Conservation (phyloP, 208 protist genomes). For the Sergeia podlipaevii region DNA sequence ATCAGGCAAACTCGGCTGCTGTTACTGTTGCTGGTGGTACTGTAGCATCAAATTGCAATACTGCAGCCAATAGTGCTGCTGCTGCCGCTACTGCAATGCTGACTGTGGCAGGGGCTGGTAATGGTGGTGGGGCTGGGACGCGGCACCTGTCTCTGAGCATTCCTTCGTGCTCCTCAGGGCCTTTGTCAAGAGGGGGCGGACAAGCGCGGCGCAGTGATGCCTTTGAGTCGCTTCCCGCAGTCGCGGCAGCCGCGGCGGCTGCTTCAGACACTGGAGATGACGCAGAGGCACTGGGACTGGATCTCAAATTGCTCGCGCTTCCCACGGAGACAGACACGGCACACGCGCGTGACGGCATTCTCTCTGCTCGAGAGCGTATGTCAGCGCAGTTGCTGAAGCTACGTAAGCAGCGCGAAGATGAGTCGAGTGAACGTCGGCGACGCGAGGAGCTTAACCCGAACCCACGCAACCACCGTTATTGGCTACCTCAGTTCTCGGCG, state of each 20-base stretch:
- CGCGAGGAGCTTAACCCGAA: background rate
- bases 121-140: too few species aligned
- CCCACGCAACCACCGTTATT: conserved; percentile 1
- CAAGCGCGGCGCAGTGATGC: too few species aligned
- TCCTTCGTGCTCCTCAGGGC: too few species aligned
- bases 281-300: conserved; percentile 6
- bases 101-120: too few species aligned
- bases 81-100: too few species aligned
- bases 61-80: too few species aligned
- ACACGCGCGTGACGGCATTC: background rate
- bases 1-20: too few species aligned
- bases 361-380: conserved; percentile 23
- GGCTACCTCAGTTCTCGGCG: conserved; percentile 25
- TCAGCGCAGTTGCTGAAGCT: conserved; percentile 3
- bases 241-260: background rate
- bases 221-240: conserved; percentile 1
- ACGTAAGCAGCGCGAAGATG: conserved; percentile 12
- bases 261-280: background rate
- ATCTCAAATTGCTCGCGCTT: conserved; percentile 10
- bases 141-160: too few species aligned
- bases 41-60: too few species aligned
- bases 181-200: too few species aligned
- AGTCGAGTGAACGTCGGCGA: conserved; percentile 10
- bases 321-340: conserved; percentile 12
- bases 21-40: too few species aligned